Evolutionary conservation across 768 basidiomycete species (phyloP), one percentile per base, ranked within the genome.

Genomic region (Suillus lakei): DNA sequence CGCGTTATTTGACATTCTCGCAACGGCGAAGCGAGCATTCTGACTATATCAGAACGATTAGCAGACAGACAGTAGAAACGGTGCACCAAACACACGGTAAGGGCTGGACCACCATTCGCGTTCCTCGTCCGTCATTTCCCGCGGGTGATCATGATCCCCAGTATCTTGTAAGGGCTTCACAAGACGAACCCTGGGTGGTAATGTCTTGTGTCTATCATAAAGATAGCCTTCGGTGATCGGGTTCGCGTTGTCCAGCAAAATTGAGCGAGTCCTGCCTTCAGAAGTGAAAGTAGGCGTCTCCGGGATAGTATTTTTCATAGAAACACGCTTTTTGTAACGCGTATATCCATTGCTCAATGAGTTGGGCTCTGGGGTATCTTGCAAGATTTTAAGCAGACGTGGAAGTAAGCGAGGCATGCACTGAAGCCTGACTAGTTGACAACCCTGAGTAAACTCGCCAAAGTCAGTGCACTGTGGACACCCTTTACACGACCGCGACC

Each of bases 401-500:
- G 89, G 89, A 64, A 91, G 76, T 72, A 93, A 80, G 69, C 90
- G 90, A 72, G 89, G 86, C 91, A 92, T 92, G 64, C 44, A 51
- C 15, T 50, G 6, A 48, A 13, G 46, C 21, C 32, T 3, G 53
- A 28, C 61, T 6, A 32, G n/a, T n/a, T 21, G 41, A 56, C 32
- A 26, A 32, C 38, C 30, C 50, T 51, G 50, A 26, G 18, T 34
- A 54, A 21, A 21, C 63, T 65, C 16, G 38, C 36, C 39, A 8
- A 32, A 30, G 16, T 30, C 2, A 34, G 6, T 34, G 34, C 48
- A 59, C 38, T 9, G 56, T 38, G 18, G 18, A 59, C 16, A 12
- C 28, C 26, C 26, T 59, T 59, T 59, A 41, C 39, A 28, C 58
- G 38, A 59, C 18, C 13, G 38, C 26, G 38, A 39, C 58, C 26